Conservation (phyloP, 371 early-diverging fungal genomes). For the Mucor racemosus region DNA sequence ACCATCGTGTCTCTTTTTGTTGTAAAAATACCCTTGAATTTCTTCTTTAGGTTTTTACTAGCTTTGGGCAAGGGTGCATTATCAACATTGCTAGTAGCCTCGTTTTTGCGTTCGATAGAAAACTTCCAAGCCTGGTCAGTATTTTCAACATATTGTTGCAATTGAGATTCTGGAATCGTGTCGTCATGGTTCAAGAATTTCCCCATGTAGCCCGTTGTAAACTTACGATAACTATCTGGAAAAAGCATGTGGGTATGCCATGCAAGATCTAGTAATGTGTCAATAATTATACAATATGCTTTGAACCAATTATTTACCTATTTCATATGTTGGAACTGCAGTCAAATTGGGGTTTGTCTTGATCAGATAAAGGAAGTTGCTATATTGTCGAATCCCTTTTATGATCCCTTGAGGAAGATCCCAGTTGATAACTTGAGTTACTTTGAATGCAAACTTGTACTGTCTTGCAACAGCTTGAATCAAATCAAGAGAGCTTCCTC, state of each 20-base stretch:
- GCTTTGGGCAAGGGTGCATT: neutral
- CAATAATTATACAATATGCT: neutral
- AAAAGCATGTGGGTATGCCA: slow-evolving; percentile 26
- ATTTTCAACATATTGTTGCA: slow-evolving; percentile 3
- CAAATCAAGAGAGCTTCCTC: slow-evolving; percentile 15
- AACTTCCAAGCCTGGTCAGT: neutral
- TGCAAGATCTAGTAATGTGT: slow-evolving; percentile 13
- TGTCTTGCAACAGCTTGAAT: slow-evolving; percentile 20
- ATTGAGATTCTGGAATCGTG: slow-evolving; percentile 6
- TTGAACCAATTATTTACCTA: neutral
- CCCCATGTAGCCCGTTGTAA: neutral
- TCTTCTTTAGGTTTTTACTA: neutral
- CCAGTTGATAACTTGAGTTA: slow-evolving; percentile 10
- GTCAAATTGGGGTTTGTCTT: neutral
- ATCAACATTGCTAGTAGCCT: neutral
- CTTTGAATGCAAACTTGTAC: slow-evolving; percentile 14
- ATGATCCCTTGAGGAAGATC: slow-evolving; percentile 5
- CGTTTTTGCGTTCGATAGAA: neutral
- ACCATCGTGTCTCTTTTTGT: no score
- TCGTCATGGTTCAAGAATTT: slow-evolving; percentile 18
- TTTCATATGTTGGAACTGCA: slow-evolving; percentile 11
- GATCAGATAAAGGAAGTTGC: slow-evolving; percentile 1
- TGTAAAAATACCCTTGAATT: neutral
- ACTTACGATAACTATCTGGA: slow-evolving; percentile 12
- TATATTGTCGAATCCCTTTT: neutral